These are phyloP conservation scores for Scheffersomyces illinoinensis DNA, from an alignment of 1,139 yeast genomes.

Conservation along the genomic window DNA sequence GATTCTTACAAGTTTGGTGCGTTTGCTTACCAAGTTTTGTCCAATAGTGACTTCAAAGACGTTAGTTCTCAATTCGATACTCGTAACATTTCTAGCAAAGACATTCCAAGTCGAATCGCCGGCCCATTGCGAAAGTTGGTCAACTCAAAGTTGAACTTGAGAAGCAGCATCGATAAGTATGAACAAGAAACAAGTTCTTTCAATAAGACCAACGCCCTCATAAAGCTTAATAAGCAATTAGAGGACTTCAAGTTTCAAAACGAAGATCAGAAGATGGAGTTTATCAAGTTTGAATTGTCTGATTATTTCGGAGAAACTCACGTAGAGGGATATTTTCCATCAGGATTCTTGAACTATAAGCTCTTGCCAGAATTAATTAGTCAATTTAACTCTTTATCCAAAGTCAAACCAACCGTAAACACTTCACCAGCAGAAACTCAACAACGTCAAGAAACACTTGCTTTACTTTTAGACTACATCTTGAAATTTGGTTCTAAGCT, in stretches of 20 bases:
- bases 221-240: slow-evolving; percentile 49
- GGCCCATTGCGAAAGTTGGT: slow-evolving; percentile 22
- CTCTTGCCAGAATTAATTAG: slow-evolving; percentile 65
- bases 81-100: slow-evolving; percentile 5
- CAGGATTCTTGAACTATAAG: slow-evolving; percentile 60
- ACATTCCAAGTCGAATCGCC: slow-evolving; percentile 14
- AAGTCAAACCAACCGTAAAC: slow-evolving; percentile 21
- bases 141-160: slow-evolving; percentile 28
- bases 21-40: slow-evolving; percentile 50
- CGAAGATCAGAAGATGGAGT: slow-evolving; percentile 51
- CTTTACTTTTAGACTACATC: slow-evolving; percentile 48
- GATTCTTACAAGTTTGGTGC: slow-evolving; percentile 69
- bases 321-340: slow-evolving; percentile 39
- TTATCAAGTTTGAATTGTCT: slow-evolving; percentile 49
- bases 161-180: slow-evolving; percentile 54
- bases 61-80: slow-evolving; percentile 7
- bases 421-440: slow-evolving; percentile 30
- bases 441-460: slow-evolving; percentile 39
- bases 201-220: slow-evolving; percentile 35
- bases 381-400: slow-evolving; percentile 32
- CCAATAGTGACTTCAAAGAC: slow-evolving; percentile 17
- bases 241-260: slow-evolving; percentile 53
- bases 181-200: slow-evolving; percentile 40
- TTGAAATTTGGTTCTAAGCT: slow-evolving; percentile 46
- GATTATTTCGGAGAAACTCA: slow-evolving; percentile 21